Conservation (phyloP, 2,329 filamentous ascomycete species). For the Gnomoniopsis sp. region DNA sequence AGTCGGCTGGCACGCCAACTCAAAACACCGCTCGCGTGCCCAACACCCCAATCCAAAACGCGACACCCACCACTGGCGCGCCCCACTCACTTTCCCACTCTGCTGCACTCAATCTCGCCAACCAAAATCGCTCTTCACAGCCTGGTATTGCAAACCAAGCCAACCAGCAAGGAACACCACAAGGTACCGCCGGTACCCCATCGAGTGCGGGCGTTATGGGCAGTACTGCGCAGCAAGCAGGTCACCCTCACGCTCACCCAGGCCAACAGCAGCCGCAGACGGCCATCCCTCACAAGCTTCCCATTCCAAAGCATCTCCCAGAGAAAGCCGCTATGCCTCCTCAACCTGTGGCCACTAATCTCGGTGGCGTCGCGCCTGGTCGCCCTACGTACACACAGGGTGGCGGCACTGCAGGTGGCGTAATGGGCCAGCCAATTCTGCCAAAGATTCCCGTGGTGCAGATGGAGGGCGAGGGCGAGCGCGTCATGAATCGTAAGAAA, state of each 20-base stretch:
- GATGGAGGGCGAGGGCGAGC: conserved; percentile 86
- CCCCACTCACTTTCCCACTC: conserved; percentile 46
- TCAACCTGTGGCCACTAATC: conserved; percentile 65
- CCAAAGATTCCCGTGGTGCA: conserved; percentile 78
- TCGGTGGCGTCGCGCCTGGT: conserved; percentile 55
- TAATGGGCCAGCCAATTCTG: conserved; percentile 84
- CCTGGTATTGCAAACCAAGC: conserved; percentile 20
- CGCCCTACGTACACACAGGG: conserved; percentile 85
- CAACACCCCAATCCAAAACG: conserved; percentile 43
- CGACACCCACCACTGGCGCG: conserved; percentile 35
- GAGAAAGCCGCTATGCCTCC: conserved; percentile 66
- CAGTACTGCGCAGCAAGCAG: conserved; percentile 24
- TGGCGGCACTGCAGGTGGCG: conserved; percentile 70
- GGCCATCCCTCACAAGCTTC: conserved; percentile 58
- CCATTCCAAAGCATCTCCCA: conserved; percentile 76
- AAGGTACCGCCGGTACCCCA: conserved; percentile 16
- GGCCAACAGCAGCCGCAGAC: conserved; percentile 34
- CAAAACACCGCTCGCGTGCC: conserved; percentile 28
- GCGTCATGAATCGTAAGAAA: conserved; percentile 96
- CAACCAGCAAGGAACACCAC: conserved; percentile 13
- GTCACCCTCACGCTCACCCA: conserved; percentile 48
- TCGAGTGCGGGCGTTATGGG: conserved; percentile 19
- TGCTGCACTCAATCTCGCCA: conserved; percentile 47
- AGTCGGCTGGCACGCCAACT: conserved; percentile 44
- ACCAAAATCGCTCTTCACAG: conserved; percentile 33